Evolutionary conservation across 2,329 filamentous ascomycete genomes (phyloP).

Genomic region (Tolypocladium paradoxum): DNA sequence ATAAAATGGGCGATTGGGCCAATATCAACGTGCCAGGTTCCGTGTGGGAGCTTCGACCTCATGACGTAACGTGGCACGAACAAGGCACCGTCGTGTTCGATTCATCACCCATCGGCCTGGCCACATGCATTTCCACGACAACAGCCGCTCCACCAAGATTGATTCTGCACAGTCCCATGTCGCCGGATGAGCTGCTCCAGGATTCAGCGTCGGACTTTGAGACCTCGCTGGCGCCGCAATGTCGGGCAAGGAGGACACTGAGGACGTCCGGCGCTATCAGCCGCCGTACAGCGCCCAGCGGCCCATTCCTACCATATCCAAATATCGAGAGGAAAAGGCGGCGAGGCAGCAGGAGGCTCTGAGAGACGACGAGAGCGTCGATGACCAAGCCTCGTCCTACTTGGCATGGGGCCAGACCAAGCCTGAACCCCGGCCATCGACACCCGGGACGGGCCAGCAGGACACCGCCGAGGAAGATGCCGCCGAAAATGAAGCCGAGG

Average conservation of each 20-base stretch:
- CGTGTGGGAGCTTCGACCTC: neutral
- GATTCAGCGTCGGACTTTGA: neutral
- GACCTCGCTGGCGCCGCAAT: constrained; percentile 11
- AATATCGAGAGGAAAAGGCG: constrained; percentile 34
- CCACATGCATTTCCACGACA: neutral
- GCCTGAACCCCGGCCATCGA: neutral
- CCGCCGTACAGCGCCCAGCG: constrained; percentile 30
- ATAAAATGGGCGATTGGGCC: neutral
- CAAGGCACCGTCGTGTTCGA: neutral
- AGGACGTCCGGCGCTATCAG: constrained; percentile 26
- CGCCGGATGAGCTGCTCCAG: neutral
- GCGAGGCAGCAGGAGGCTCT: constrained; percentile 30
- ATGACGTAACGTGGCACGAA: neutral
- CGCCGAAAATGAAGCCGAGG: constrained; percentile 7
- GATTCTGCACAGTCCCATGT: neutral
- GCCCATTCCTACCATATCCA: constrained; percentile 37
- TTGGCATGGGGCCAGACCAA: neutral
- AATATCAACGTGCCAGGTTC: neutral
- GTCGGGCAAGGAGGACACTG: constrained; percentile 24
- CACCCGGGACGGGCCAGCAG: constrained; percentile 3
- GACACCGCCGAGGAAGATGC: constrained; percentile 5
- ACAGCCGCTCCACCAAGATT: neutral
- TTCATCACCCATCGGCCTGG: neutral
- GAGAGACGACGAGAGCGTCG: constrained; percentile 15
- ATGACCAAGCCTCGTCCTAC: neutral